Percentiles rank a stretch among this genome's conserved stretches.
Evolutionary conservation across 306 rosid species (phyloP).

Genomic region (Glycine soja): DNA sequence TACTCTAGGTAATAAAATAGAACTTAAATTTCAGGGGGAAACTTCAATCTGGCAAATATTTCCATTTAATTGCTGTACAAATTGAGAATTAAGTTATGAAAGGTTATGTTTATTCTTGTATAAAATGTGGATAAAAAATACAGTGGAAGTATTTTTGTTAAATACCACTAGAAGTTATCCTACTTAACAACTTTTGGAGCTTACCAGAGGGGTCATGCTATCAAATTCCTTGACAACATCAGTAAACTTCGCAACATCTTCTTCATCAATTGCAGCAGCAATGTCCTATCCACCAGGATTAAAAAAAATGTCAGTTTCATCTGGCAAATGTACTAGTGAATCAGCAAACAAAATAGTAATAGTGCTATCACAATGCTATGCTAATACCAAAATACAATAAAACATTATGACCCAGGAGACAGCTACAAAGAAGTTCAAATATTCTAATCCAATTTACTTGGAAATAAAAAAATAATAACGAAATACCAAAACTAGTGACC

Average conservation of each 20-base stretch:
- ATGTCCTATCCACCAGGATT: slow-evolving; percentile 63
- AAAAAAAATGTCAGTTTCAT: slow-evolving; percentile 40
- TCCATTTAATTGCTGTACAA: slow-evolving; percentile 14
- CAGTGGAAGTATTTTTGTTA: slow-evolving; percentile 6
- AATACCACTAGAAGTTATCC: background rate
- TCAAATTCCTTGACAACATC: slow-evolving; percentile 93
- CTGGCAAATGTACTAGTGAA: slow-evolving; percentile 8
- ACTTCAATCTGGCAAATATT: slow-evolving; percentile 9
- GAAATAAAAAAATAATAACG: background rate
- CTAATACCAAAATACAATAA: slow-evolving; percentile 9
- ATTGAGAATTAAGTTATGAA: background rate
- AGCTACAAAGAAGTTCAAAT: slow-evolving; percentile 1
- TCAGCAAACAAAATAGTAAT: background rate
- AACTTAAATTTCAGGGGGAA: background rate
- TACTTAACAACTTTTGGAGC: slow-evolving; percentile 18
- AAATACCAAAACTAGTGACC: slow-evolving; percentile 39
- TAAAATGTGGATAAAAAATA: slow-evolving; percentile 22
- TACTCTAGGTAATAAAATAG: slow-evolving; percentile 8
- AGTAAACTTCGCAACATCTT: slow-evolving; percentile 82
- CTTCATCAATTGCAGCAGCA: slow-evolving; percentile 87
- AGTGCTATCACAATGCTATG: background rate
- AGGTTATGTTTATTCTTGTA: slow-evolving; percentile 11
- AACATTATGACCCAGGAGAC: background rate
- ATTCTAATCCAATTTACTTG: slow-evolving; percentile 4
- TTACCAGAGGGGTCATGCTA: slow-evolving; percentile 95